Base-by-base conservation (phyloP, 139 green algal species). In the Diplosphaera chodatii region DNA sequence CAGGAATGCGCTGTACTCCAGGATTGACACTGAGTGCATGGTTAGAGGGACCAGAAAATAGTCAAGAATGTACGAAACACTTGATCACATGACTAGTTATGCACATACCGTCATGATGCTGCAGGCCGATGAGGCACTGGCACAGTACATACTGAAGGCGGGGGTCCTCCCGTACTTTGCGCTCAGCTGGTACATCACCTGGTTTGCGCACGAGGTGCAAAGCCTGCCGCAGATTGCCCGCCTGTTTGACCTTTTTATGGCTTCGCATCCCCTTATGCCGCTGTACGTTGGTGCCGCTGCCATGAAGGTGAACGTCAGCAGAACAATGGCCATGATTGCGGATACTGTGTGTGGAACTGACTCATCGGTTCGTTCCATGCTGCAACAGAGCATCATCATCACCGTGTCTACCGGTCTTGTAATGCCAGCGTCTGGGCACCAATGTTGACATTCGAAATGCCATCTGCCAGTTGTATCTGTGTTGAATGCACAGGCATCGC, bases 221-320 rank as follows among this genome's bases (percentile, higher is more conserved):
- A 56, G 55, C 30, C 78, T 92, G 78, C 33, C 71, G 13, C 63
- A 87, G 32, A 78, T 79, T 0, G 79, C 83, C 15, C 83, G 92
- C 20, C 83, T 97, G 22, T 97, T 96, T 71, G 92, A 97, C 82
- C 80, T 96, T 20, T 95, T 97, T 69, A 76, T 97, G 20, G 69
- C 92, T 1, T 81, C 81, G 4, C 92, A 96, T 82, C 92, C 92
- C 2, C 82, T 96, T 34, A 93, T 96, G 88, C 90, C 92, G 16
- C 80, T 97, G n/a, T 97, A 97, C 67, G 64, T 95, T 18, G 88
- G 85, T 1, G 92, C 83, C 1, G 85, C 81, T 1, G 86, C 82
- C 6, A 87, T 96, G 75, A 73, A 69, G 68, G 74, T 82, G 70
- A 73, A 83, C 37, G 37, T 13, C 37, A 48, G 37, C 37, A 48